Evolutionary conservation across 2,329 filamentous ascomycete genomes (phyloP), one percentile per base, ranked within the genome.

Genomic region (Claviceps paspali): DNA sequence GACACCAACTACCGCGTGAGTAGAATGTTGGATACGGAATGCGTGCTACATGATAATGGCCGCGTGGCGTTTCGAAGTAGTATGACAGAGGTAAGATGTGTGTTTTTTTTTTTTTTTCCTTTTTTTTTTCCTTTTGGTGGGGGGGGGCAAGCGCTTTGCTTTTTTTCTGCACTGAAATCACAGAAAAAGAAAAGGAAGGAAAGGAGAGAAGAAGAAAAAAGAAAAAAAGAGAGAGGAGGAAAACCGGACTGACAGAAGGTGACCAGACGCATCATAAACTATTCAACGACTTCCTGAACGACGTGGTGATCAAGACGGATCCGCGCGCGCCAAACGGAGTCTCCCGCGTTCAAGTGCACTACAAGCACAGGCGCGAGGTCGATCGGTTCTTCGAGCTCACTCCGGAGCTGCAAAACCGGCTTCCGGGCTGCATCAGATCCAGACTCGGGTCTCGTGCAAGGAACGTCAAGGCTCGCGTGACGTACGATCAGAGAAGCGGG

Each of bases 271-370:
- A 95, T 62, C 88, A 96, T 60, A 79, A 79, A 49, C 64, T 64
- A 15, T 76, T 88, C 61, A 98, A 98, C 53, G 71, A 80, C 2
- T 94, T 81, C 47, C 67, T 98, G 31, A 98, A 98, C 54, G 61
- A 64, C 1, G 62, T 73, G 29, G 73, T 83, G 6, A 61, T 65
- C 26, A 63, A 77, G 27, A 71, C 77, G 1, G 60, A 73, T 54
- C 60, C 73, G 45, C 55, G 68, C 49, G 67, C 68, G 50, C 57
- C 72, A 43, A 52, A 63, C 41, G 44, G 56, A 44, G 50, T 53
- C 45, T 42, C 59, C 47, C 52, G 83, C 21, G 68, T 83, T 1
- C 68, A 69, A 3, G 70, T 98, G 39, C 67, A 75, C 9, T 96
- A 96, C 56, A 72, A 77, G 23, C 91, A 96, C 56, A 79, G 81